phyloP scores from a whole-genome alignment of 129 eudicot species.

The Chrysanthemum makinoi region DNA sequence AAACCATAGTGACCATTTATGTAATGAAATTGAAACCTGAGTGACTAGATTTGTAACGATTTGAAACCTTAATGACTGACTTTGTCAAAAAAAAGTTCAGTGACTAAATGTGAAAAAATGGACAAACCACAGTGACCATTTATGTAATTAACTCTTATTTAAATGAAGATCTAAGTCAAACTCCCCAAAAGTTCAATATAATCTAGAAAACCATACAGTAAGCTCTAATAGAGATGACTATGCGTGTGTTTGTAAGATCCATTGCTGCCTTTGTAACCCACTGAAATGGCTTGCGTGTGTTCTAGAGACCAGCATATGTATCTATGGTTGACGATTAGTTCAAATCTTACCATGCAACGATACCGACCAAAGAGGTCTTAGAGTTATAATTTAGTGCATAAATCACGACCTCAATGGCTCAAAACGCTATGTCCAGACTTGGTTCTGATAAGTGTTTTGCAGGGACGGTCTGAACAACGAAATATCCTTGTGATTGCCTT shows the following conservation, averaged over 20 bases:
- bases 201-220: no score
- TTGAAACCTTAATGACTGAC: no score
- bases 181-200: not conserved
- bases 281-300: slow-evolving; percentile 2
- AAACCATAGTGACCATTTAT: no score
- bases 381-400: not conserved
- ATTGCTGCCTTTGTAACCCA: not conserved
- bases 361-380: not conserved
- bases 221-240: not conserved
- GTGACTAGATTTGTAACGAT: no score
- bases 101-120: no score
- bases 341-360: slow-evolving; percentile 1
- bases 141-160: no score
- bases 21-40: no score
- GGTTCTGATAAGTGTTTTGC: not conserved
- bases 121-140: no score
- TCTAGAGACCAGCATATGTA: not conserved
- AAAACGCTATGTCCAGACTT: not conserved
- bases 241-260: not conserved
- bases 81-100: no score
- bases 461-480: not conserved
- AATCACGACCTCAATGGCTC: not conserved
- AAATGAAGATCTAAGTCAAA: slow-evolving; percentile 1
- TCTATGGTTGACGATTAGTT: slow-evolving; percentile 7
- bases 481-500: not conserved